These are phyloP conservation scores for Mucor sp. DNA, from an alignment of 371 early-diverging fungal genomes.

Conservation along the genomic window DNA sequence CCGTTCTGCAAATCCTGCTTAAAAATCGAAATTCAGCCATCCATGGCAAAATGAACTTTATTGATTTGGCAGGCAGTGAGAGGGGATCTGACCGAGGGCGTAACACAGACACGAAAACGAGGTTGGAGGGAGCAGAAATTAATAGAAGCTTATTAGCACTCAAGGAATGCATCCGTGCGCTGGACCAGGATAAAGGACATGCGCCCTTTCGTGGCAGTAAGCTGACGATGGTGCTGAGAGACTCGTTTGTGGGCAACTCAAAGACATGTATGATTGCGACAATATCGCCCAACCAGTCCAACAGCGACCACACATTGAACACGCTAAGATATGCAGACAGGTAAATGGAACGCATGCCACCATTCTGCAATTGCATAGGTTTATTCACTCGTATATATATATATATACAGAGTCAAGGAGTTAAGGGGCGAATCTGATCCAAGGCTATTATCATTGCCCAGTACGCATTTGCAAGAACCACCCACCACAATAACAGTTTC, in stretches of 20 bases:
- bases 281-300: conserved; percentile 88
- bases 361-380: conserved; percentile 6
- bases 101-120: conserved; percentile 67
- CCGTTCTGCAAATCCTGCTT: conserved; percentile 89
- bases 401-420: conserved; percentile 36
- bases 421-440: conserved; percentile 49
- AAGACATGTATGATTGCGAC: conserved; percentile 98
- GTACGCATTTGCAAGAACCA: background rate
- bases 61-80: conserved; percentile 99
- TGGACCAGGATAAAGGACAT: conserved; percentile 93
- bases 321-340: conserved; percentile 98
- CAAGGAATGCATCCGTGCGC: conserved; percentile 97
- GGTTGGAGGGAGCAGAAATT: conserved; percentile 94
- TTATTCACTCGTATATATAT: background rate
- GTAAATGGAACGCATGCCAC: conserved; percentile 23
- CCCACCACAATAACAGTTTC: background rate
- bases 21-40: conserved; percentile 52
- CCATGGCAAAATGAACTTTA: conserved; percentile 92
- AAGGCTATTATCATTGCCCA: conserved; percentile 15
- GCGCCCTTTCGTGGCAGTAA: conserved; percentile 98
- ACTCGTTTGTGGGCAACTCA: conserved; percentile 97
- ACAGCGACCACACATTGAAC: conserved; percentile 97
- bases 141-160: conserved; percentile 97
- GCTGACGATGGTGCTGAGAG: conserved; percentile 95
- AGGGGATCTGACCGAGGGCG: conserved; percentile 98